phyloP scores from a whole-genome alignment of 1,139 yeast genomes.

The Waltiozyma sp. region DNA sequence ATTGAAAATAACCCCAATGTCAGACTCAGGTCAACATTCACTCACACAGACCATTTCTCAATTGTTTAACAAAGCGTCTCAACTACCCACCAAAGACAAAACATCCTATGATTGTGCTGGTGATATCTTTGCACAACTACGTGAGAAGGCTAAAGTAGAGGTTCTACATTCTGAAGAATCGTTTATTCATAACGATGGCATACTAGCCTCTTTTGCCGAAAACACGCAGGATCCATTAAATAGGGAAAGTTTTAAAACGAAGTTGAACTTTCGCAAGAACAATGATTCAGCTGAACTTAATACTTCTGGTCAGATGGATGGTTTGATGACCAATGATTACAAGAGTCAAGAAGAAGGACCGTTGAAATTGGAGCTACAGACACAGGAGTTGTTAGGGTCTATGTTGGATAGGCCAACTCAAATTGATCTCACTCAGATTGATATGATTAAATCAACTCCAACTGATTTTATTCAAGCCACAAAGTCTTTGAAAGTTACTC shows the following conservation, averaged over 20 bases:
- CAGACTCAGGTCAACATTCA: constrained; percentile 7
- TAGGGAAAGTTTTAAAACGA: no score
- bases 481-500: not conserved
- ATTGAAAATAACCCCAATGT: constrained; percentile 19
- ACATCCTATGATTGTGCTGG: not conserved
- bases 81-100: constrained; percentile 1
- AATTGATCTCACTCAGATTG: not conserved
- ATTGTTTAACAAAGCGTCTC: constrained; percentile 13
- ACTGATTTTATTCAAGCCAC: not conserved
- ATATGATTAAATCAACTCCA: not conserved
- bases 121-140: constrained; percentile 7
- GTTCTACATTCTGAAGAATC: constrained; percentile 7
- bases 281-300: no score
- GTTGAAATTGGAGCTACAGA: no score
- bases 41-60: constrained; percentile 11
- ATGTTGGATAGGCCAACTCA: not conserved
- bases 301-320: no score
- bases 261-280: no score
- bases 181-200: constrained; percentile 3
- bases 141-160: constrained; percentile 4
- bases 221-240: no score
- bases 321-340: not conserved
- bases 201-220: constrained; percentile 2
- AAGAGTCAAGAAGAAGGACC: constrained; percentile 1
- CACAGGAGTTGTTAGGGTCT: not conserved